phyloP scores from a whole-genome alignment of 164 flowering plant genomes.

The Chimonanthus salicifolius region DNA sequence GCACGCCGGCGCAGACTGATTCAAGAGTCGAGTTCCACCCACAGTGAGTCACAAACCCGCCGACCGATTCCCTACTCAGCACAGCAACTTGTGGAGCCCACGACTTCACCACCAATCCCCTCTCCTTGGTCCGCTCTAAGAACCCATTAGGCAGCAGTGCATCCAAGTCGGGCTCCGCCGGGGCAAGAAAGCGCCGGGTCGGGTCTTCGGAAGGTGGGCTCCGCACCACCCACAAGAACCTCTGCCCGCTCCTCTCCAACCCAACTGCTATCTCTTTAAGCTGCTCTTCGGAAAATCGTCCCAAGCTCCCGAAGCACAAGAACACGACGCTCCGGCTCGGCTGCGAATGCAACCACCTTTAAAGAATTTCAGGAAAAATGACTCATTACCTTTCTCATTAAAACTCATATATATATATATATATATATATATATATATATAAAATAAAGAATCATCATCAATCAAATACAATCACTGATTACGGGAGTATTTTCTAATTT shows the following conservation, averaged over 20 bases:
- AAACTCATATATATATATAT: too few relatives aligned
- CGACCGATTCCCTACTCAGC: conserved; percentile 29
- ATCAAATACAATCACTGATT: too few relatives aligned
- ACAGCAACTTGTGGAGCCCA: conserved; percentile 45
- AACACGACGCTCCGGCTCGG: conserved; percentile 38
- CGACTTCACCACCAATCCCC: conserved; percentile 33
- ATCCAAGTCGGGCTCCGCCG: conserved; percentile 24
- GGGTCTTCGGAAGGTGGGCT: conserved; percentile 15
- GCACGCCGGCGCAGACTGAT: conserved; percentile 33
- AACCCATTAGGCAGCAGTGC: conserved; percentile 31
- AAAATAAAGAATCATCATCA: too few relatives aligned
- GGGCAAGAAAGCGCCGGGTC: conserved; percentile 1
- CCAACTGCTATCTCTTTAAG: conserved; percentile 39
- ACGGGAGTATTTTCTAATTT: too few relatives aligned
- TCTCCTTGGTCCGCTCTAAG: conserved; percentile 23
- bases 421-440: too few relatives aligned
- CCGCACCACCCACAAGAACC: too few relatives aligned
- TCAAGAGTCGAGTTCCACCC: conserved; percentile 50
- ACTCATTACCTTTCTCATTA: too few relatives aligned
- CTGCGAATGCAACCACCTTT: conserved; percentile 34
- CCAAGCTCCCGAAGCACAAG: conserved; percentile 47
- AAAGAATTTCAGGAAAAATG: too few relatives aligned
- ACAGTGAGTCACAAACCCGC: conserved; percentile 45
- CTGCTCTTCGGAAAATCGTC: conserved; percentile 24
- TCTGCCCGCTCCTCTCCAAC: conserved; percentile 27